Base-by-base conservation (phyloP, 2,329 filamentous ascomycete genomes). In the Septoria petroselini region DNA sequence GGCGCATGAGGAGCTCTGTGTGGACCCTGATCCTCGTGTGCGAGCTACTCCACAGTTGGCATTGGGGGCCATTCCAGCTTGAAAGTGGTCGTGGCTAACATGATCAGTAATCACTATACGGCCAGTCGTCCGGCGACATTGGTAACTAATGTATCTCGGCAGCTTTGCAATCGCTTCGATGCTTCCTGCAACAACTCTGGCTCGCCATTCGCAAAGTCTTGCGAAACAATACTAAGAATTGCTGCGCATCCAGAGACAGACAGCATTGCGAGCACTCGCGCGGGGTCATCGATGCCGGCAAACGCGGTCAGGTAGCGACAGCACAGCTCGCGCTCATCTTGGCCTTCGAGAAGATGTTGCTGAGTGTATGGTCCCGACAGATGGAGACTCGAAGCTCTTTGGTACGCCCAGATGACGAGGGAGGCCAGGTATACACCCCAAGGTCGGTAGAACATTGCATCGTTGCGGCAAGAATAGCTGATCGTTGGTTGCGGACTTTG, bases 361-460 rank as follows among this genome's bases (percentile, higher is more conserved):
- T 46, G 44, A n/a, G 25, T 50, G 25, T 40, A 43, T 31, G 46
- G 30, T 8, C 49, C 46, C 18, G 50, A 50, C 15, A 54, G 50
- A 17, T 52, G 52, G 4, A 52, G 29, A 6, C 46, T 52, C 17
- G 43, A 41, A 0, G 91, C 90, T 64, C 83, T 94, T 1, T 90
- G 90, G 63, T 96, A 96, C 53, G 83, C 89, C 91, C 91, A 96
- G 1, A 96, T 86, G 11, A 95, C 88, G 4, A 97, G 75, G 0
- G 84, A 84, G 0, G 91, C 86, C 63, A 95, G 91, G 68, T 95
- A 96, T 42, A 96, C 74, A 3, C 95, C 88, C 91, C 91, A 96
- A 0, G 91, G 88, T 8, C 91, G 79, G 63, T 96, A 93, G 51
- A 95, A 78, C 1, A 95, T 77, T 41, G 88, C 84, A 62, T 96